phyloP scores from a whole-genome alignment of 2,329 filamentous ascomycete genomes.

The Fusarium sp. region DNA sequence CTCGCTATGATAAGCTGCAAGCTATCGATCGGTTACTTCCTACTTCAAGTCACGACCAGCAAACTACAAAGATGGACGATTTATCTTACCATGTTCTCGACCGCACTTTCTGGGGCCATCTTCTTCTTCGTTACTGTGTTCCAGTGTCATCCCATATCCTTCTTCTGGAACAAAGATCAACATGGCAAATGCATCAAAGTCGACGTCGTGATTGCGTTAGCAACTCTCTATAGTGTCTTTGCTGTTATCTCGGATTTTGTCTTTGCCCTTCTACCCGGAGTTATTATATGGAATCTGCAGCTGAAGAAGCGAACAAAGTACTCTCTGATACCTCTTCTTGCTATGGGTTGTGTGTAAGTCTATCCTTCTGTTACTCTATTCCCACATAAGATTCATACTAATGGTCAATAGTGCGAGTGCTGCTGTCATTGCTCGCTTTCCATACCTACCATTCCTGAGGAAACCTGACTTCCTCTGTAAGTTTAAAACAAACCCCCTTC shows the following conservation, averaged over 20 bases:
- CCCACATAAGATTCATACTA: not conserved
- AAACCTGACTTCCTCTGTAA: constrained; percentile 59
- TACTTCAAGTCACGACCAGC: constrained; percentile 51
- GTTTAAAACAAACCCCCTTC: not conserved
- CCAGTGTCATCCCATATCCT: constrained; percentile 50
- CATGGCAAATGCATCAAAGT: constrained; percentile 49
- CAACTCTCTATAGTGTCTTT: constrained; percentile 63
- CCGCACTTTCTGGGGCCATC: constrained; percentile 47
- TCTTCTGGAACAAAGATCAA: constrained; percentile 50
- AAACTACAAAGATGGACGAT: constrained; percentile 46
- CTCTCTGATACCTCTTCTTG: constrained; percentile 65
- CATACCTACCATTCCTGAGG: constrained; percentile 53
- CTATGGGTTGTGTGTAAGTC: constrained; percentile 67
- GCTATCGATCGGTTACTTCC: constrained; percentile 55
- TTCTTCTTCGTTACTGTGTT: constrained; percentile 54
- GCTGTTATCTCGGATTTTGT: constrained; percentile 64
- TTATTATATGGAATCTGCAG: constrained; percentile 67
- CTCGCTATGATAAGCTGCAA: constrained; percentile 52
- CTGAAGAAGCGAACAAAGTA: constrained; percentile 65
- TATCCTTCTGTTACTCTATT: accelerated
- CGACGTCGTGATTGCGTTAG: constrained; percentile 62
- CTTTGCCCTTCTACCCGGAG: constrained; percentile 64
- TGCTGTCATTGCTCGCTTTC: constrained; percentile 58
- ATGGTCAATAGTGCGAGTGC: constrained; percentile 54
- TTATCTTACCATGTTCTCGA: constrained; percentile 50